These are phyloP conservation scores for Erysiphe neolycopersici DNA, from an alignment of 2,329 filamentous ascomycete genomes.

Conservation along the genomic window DNA sequence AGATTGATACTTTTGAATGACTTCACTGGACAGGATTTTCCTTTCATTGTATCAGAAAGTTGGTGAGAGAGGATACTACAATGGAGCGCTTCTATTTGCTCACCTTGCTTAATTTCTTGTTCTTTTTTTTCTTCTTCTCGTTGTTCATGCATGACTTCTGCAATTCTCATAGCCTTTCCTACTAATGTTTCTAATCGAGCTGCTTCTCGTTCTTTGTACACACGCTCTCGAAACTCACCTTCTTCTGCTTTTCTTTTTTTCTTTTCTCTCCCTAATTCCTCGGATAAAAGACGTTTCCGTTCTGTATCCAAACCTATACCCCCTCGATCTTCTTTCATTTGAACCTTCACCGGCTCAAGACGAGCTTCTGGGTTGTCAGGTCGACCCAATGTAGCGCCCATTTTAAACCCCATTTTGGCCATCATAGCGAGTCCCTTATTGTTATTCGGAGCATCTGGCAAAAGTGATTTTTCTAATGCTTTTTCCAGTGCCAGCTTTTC, in stretches of 20 bases:
- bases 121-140: slow-evolving; percentile 5
- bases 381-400: slow-evolving; percentile 47
- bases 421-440: slow-evolving; percentile 93
- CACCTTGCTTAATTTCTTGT: no score
- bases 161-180: slow-evolving; percentile 54
- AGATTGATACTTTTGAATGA: slow-evolving; percentile 45
- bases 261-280: slow-evolving; percentile 28
- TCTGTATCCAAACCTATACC: slow-evolving; percentile 69
- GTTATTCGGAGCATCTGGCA: slow-evolving; percentile 25
- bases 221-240: slow-evolving; percentile 45
- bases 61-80: neutral
- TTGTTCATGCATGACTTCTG: slow-evolving; percentile 36
- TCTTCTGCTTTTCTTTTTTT: slow-evolving; percentile 40
- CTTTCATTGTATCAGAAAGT: neutral
- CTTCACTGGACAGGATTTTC: slow-evolving; percentile 16
- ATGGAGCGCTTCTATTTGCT: no score
- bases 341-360: slow-evolving; percentile 49
- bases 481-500: slow-evolving; percentile 46
- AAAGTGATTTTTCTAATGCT: slow-evolving; percentile 46
- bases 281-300: slow-evolving; percentile 48
- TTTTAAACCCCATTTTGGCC: slow-evolving; percentile 76
- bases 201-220: slow-evolving; percentile 42
- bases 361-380: slow-evolving; percentile 17
- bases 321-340: slow-evolving; percentile 50
- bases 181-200: slow-evolving; percentile 42